Base-by-base conservation (phyloP, 2,329 filamentous ascomycete species). In the Diaporthe caulivora region DNA sequence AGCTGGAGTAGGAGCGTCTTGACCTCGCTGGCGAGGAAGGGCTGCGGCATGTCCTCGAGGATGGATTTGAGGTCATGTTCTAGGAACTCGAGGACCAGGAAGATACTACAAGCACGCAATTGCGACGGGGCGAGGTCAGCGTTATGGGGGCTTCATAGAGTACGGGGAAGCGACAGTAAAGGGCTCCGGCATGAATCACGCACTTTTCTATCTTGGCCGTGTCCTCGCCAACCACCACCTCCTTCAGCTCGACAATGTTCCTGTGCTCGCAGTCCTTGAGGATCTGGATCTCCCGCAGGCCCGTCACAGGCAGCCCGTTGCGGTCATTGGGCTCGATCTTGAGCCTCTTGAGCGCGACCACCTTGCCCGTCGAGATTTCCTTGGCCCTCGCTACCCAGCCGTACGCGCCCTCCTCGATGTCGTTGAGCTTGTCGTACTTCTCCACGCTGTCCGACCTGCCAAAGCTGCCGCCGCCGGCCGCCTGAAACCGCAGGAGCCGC, bases 371-470 rank as follows among this genome's bases (percentile, higher is more conserved):
- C 5, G 87, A 85, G 42, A 89, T 86, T 78, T 97, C 93, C 75
- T 88, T 92, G 17, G 95, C 97, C 73, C 97, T 89, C 71, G 95
- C 95, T 6, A 99, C 97, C 90, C 92, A 96, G 58, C 97, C 97
- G 83, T 99, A 99, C 11, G 95, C 95, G 47, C 97, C 97, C 85
- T 99, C 97, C 83, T 98, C 97, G 79, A 99, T 99, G 81, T 97
- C 94, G 82, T 99, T 99, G 72, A 99, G 87, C 77, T 94, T 93
- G 79, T 98, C 94, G 84, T 95, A 99, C 80, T 94, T 92, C 80
- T 96, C 93, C 34, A 97, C 93, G 80, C 94, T 94, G 74, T 93
- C 89, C 80, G 93, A 93, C 72, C 85, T 87, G 67, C 90, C 88
- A 91, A 95, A 97, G 77, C 86, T 83, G 13, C 89, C 89, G 77